phyloP scores from a whole-genome alignment of 108 stramenopile species.

The Discostella stelligeroides region DNA sequence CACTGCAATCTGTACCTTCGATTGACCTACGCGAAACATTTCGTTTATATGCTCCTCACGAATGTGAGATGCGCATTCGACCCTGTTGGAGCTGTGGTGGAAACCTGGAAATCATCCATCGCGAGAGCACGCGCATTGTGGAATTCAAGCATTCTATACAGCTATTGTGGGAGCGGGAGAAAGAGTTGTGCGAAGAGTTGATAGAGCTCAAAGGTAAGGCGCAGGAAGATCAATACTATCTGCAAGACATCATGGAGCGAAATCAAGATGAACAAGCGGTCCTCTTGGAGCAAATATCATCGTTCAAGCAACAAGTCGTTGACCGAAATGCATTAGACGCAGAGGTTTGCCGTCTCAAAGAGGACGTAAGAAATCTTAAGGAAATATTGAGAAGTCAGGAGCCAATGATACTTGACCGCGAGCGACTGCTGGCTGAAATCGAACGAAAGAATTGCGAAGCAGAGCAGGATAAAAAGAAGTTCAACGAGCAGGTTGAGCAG shows the following conservation, averaged over 20 bases:
- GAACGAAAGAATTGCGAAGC: conserved; percentile 18
- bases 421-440: conserved; percentile 29
- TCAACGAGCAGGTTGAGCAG: conserved; percentile 17
- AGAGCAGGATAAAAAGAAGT: conserved; percentile 7
- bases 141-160: conserved; percentile 42
- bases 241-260: conserved; percentile 15
- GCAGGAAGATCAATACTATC: conserved; percentile 23
- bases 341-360: conserved; percentile 16
- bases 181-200: conserved; percentile 29
- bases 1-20: too few species aligned
- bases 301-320: conserved; percentile 33
- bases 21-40: conserved; percentile 49
- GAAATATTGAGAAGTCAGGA: conserved; percentile 17
- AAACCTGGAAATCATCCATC: conserved; percentile 46
- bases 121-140: conserved; percentile 48
- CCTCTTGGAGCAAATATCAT: conserved; percentile 35
- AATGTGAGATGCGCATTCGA: conserved; percentile 44
- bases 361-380: conserved; percentile 23
- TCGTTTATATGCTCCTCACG: conserved; percentile 50
- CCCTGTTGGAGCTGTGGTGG: conserved; percentile 53
- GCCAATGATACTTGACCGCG: conserved; percentile 32
- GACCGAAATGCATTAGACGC: conserved; percentile 29
- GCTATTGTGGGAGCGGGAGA: conserved; percentile 28
- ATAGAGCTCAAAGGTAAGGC: conserved; percentile 34
- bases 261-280: conserved; percentile 23